Base-by-base conservation (phyloP, 2,329 filamentous ascomycete genomes). In the Trichoderma cornu-damae region DNA sequence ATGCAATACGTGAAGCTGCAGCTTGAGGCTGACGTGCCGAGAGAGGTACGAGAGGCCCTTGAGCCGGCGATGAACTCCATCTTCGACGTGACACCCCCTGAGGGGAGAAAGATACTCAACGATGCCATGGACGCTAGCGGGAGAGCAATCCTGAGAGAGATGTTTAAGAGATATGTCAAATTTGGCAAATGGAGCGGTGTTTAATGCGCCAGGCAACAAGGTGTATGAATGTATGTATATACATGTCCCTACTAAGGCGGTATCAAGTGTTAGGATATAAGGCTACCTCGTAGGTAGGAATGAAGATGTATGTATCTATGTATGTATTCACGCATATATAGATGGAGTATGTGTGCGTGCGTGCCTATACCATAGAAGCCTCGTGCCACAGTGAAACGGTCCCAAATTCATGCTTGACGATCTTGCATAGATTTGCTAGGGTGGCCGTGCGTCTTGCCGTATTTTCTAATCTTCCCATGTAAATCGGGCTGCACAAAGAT, bases 101-200 rank as follows among this genome's bases (percentile, higher is more conserved):
- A 82, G 58, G 75, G 74, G 44, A 72, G 81, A 64, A 79, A 78
- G 67, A 76, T 83, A 24, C 68, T 86, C 58, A 83, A 81, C 62
- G 83, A 86, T 61, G 76, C 75, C 26, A 75, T 86, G 70, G 83
- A 86, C 65, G 74, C 72, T 3, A 81, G 78, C 61, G 83, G 83
- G 6, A 73, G 84, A 60, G 82, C 79, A 1, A 77, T 87, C 26
- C 76, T 85, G 67, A 75, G 75, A 62, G 78, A 80, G 59, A 73
- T 86, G 74, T 85, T 79, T 61, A 80, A 77, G 65, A 74, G 79
- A 67, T 87, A 83, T 67, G 75, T 75, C 66, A 82, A 77, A 69
- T 85, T 85, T 73, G 83, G 83, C 40, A 85, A 84, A 73, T 86
- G 83, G 82, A 82, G 72, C 51, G 82, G 81, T 32, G 76, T 84